Percentiles rank a stretch among this genome's conserved stretches.
Conservation (phyloP, 192 early-diverging fungal genomes). For the Globomyces pollinis-pini region DNA sequence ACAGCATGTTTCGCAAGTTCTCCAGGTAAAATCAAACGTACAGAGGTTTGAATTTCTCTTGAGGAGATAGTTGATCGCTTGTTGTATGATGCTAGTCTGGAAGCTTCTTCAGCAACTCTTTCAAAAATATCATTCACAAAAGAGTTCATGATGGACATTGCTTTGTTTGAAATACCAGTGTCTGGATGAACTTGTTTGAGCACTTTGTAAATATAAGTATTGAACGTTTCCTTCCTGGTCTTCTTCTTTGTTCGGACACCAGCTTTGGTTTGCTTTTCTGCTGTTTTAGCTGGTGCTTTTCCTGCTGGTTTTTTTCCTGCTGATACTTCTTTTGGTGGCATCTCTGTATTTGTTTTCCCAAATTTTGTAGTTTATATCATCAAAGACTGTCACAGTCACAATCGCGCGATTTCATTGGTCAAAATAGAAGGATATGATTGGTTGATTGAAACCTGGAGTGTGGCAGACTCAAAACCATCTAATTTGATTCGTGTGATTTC, state of each 20-base stretch:
- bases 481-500: too few relatives aligned
- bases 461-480: too few relatives aligned
- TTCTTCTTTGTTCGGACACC: slow-evolving; percentile 58
- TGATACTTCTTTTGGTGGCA: slow-evolving; percentile 43
- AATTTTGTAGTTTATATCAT: too few relatives aligned
- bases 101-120: slow-evolving; percentile 67
- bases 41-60: slow-evolving; percentile 86
- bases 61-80: slow-evolving; percentile 94
- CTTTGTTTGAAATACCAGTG: slow-evolving; percentile 94
- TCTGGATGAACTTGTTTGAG: slow-evolving; percentile 96
- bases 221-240: slow-evolving; percentile 80
- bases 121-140: slow-evolving; percentile 98
- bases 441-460: too few relatives aligned
- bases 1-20: slow-evolving; percentile 96
- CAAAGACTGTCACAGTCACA: too few relatives aligned
- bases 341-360: too few relatives aligned
- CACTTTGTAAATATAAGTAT: slow-evolving; percentile 95
- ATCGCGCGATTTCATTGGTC: too few relatives aligned
- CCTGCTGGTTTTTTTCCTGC: slow-evolving; percentile 35
- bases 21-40: slow-evolving; percentile 75
- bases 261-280: slow-evolving; percentile 52
- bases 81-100: slow-evolving; percentile 83
- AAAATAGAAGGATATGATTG: too few relatives aligned
- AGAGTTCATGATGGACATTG: slow-evolving; percentile 95
- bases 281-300: slow-evolving; percentile 65